Percentiles rank a stretch among this genome's conserved stretches.
phyloP scores from a whole-genome alignment of 2,329 filamentous ascomycete species.

The Pleomassaria siparia region DNA sequence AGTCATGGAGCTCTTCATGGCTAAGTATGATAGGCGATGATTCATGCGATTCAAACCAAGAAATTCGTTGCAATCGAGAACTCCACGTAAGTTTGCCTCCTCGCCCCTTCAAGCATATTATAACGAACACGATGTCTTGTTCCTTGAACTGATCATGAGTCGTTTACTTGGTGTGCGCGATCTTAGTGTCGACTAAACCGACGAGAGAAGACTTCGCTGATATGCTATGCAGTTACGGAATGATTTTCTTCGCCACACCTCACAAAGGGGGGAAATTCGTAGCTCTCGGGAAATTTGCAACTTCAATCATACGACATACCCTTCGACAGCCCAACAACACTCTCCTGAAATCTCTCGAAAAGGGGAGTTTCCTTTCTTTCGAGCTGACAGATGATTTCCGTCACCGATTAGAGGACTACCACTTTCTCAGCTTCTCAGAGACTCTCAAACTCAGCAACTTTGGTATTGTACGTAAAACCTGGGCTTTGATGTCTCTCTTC shows the following conservation, averaged over 20 bases:
- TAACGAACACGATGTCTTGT: too few species aligned
- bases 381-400: conserved; percentile 8
- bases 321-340: conserved; percentile 3
- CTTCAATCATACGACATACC: conserved; percentile 2
- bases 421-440: conserved; percentile 10
- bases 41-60: conserved; percentile 7
- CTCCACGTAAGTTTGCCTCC: too few species aligned
- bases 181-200: too few species aligned
- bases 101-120: too few species aligned
- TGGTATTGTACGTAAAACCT: conserved; percentile 5
- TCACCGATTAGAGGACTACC: conserved; percentile 11
- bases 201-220: too few species aligned
- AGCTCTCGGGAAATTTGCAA: conserved; percentile 3
- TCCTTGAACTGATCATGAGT: too few species aligned
- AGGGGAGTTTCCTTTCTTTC: conserved; percentile 1
- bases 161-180: too few species aligned
- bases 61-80: conserved; percentile 1
- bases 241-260: conserved; percentile 11
- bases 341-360: conserved; percentile 6
- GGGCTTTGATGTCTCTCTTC: not conserved
- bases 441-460: not conserved
- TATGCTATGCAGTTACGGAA: conserved; percentile 6
- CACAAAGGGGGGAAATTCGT: conserved; percentile 8
- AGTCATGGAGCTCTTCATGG: conserved; percentile 1
- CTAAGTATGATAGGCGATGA: conserved; percentile 5